A percentile compares a stretch with the other conserved stretches of the same genome.
Conservation (phyloP, 2,329 filamentous ascomycete genomes). For the Corniculantispora saksenae region DNA sequence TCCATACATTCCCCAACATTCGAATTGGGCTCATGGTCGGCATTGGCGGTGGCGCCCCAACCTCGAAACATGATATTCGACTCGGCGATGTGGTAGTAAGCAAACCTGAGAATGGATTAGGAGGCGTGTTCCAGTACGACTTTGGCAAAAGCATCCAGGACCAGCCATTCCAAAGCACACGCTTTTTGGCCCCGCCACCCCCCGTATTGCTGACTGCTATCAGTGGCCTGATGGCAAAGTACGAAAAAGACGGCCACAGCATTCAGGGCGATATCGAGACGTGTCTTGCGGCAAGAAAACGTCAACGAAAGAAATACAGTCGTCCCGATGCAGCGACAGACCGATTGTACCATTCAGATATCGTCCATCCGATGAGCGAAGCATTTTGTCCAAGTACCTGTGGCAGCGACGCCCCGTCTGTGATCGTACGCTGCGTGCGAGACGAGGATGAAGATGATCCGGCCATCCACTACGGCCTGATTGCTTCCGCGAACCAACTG, state of each 20-base stretch:
- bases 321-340: background rate
- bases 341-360: background rate
- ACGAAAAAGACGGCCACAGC: background rate
- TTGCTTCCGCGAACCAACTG: no score
- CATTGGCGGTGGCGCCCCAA: constrained; percentile 20
- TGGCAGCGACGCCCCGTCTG: background rate
- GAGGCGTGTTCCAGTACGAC: constrained; percentile 19
- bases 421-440: no score
- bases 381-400: background rate
- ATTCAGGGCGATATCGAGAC: background rate
- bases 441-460: no score
- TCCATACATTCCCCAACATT: background rate
- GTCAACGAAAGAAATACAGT: background rate
- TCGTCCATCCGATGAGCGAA: background rate
- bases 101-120: background rate
- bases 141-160: constrained; percentile 14
- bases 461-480: no score
- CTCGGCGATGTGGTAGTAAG: constrained; percentile 22
- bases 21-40: constrained; percentile 22
- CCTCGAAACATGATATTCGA: constrained; percentile 17
- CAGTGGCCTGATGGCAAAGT: background rate
- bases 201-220: constrained; percentile 18
- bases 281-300: background rate
- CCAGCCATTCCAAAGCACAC: background rate
- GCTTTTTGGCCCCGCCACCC: constrained; percentile 14